Base-by-base conservation (phyloP, 208 protist species). In the Herpetomonas samuelpessoai region DNA sequence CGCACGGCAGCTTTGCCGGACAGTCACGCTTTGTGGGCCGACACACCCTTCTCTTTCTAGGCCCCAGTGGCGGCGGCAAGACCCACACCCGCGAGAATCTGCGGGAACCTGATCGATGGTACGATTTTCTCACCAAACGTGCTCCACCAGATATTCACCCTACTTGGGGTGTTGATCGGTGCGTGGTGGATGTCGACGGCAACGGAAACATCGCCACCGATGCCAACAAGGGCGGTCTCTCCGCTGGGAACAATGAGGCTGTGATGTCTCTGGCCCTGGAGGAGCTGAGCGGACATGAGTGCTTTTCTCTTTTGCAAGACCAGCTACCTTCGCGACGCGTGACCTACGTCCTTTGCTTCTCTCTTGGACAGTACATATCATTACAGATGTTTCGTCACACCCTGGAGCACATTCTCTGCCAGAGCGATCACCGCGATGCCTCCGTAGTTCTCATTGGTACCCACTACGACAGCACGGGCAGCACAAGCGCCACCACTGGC, bases 11-110 rank as follows among this genome's bases (percentile, higher is more conserved):
- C 21, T 38, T 16, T 7, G 60, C 38, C 7, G 72, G 73, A 10
- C 52, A 71, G n/a, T 21, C 60, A 2, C 52, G 39, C 2, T 76
- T 85, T 39, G 57, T 83, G 0, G 77, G 77, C 19, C 81, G 74
- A 18, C 83, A 95, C 74, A 91, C 80, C n/a, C 66, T 93, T 35
- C 65, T 91, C 26, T 77, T 92, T 45, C 21, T 95, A 0, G 88
- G 88, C 0, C 55, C 74, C 0, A 61, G 71, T 2, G 67, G 69
- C 30, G 54, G 59, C 18, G 88, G 88, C 9, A 92, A 95, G 59
- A 91, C 59, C 19, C 61, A 59, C 48, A 59, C 79, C 1, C 68
- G 74, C 19, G 66, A 77, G 39, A 92, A 91, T 55, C 64, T 95
- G 25, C 59, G 57, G n/a, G 64, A 68, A 29, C 69, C 57, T 0